Evolutionary conservation across 352 stramenopile genomes (phyloP), one percentile per base, ranked within the genome.

Genomic region (Phytophthora pseudosyringae): DNA sequence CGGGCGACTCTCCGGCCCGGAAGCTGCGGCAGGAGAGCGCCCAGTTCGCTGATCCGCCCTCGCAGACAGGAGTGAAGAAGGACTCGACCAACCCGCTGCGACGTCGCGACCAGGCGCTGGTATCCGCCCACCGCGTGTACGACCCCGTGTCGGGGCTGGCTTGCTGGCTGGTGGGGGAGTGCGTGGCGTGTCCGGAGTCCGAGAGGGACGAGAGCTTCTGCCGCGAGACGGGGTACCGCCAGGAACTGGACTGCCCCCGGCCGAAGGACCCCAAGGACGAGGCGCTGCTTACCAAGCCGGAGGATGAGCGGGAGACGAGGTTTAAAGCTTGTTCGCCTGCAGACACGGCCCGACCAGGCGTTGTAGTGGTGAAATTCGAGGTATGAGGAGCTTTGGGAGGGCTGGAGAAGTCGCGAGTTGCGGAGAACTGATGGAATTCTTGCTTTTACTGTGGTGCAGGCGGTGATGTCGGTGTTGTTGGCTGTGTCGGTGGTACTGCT

Each of bases 141-240:
- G 84, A 93, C 54, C 71, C 81, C 5, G 51, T 78, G 21, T 84
- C 82, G 2, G 81, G 82, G 2, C 59, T 93, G 16, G 81, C 80
- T n/a, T 91, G 84, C 32, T 72, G 74, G 13, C 51, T 86, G 5
- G 59, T 86, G 33, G 75, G 78, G 29, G 69, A 83, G 12, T 93
- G 84, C 52, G 58, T 83, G 50, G 41, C 71, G n/a, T 93, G 84
- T 49, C 67, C 76, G 8, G 52, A 73, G 16, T 83, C 74, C 7
- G 84, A 93, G 62, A 83, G 79, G 59, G 81, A 90, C 63, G 83
- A 89, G 67, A 67, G 52, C 16, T 89, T 78, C 45, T 94, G 86
- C 51, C 74, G 80, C 9, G 80, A 90, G 46, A 92, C 79, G 3
- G 82, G 84, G 4, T 79, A 87, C 50, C 79, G 80, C 0, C 82